These are phyloP conservation scores for Sclerotinia trifoliorum DNA, from an alignment of 2,329 filamentous ascomycete species.

Conservation along the genomic window DNA sequence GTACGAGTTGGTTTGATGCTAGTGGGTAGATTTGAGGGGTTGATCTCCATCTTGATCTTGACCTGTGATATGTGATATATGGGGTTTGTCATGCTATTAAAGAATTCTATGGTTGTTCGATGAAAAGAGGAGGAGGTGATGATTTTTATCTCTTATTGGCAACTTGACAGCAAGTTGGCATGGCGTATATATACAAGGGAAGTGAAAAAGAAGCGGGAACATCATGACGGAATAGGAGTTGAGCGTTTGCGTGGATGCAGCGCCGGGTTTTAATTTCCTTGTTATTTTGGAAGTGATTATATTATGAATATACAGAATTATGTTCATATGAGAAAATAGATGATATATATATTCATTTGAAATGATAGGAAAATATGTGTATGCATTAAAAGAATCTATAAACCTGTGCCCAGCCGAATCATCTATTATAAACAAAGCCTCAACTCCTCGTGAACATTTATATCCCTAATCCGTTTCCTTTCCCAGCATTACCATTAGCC, in stretches of 20 bases:
- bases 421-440: neutral
- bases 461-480: neutral
- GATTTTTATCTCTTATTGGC: neutral
- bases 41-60: neutral
- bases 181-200: neutral
- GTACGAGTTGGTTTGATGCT: slow-evolving; percentile 14
- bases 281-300: too few species aligned
- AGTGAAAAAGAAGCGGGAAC: neutral
- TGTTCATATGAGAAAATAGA: neutral
- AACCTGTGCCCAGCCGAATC: neutral
- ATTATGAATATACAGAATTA: neutral
- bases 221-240: neutral
- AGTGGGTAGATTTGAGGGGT: neutral
- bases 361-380: neutral
- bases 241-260: neutral
- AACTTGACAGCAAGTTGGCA: slow-evolving; percentile 1
- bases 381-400: slow-evolving; percentile 1
- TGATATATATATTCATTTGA: neutral
- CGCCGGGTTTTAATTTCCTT: slow-evolving; percentile 7
- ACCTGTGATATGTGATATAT: too few species aligned
- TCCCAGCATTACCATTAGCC: neutral
- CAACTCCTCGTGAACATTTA: slow-evolving; percentile 1
- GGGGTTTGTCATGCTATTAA: neutral
- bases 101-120: neutral
- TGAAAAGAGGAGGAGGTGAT: neutral